Evolutionary conservation across 257 asterid species (phyloP), one percentile per base, ranked within the genome.

Genomic region (Gentiana straminea): DNA sequence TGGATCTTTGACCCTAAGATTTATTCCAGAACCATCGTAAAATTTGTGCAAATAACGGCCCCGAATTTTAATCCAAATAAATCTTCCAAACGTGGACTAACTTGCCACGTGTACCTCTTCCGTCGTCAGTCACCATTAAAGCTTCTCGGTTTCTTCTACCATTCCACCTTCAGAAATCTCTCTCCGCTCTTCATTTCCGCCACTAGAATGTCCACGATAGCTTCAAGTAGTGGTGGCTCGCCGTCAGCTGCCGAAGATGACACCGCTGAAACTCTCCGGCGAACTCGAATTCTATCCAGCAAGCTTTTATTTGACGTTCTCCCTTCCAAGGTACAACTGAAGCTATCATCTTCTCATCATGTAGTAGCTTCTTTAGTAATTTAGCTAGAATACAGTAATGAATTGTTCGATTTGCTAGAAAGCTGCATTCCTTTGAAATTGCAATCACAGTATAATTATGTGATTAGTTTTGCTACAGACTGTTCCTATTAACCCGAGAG

Each of bases 241-340:
- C 59, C 81, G 58, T 58, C 60, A 2, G 57, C 64, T 10, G 11
- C 73, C 7, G 55, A 15, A 54, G 64, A 49, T 64, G 79, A 67
- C 70, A 75, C 68, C 61, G 73, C 65, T 64, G 84, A 79, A 48
- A 59, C 79, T 58, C 72, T 71, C 15, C 83, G 91, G 49, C 80
- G 88, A 45, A 52, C 51, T 59, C 88, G 88, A 59, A 74, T 84
- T 59, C 80, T 81, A 1, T 81, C 94, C n/a, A 89, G 89, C 77
- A 79, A 80, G 61, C 90, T 89, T 58, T 89, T 81, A 84, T 84
- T 82, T 71, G 97, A 89, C 54, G 86, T 84, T 61, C 79, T 77
- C 57, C 64, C 78, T 64, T 73, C 84, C 47, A 86, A 82, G 84
- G 97, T 82, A 51, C 49, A 45, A 39, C 35, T 2, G 2, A 8